phyloP scores from a whole-genome alignment of 2,329 filamentous ascomycete genomes.

The Biscogniauxia mediterranea region DNA sequence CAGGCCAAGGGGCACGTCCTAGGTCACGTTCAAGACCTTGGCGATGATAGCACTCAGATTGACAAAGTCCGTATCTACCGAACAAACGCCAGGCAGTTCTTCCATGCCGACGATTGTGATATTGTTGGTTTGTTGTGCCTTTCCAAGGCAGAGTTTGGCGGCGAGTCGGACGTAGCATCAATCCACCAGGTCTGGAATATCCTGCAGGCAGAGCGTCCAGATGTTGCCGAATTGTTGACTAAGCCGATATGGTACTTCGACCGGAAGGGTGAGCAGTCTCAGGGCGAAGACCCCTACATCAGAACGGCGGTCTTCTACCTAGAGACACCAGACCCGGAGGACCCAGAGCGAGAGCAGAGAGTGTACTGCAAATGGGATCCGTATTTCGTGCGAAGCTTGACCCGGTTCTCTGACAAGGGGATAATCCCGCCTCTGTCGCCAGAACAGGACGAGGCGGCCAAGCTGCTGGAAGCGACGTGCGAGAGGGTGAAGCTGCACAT shows the following conservation, averaged over 20 bases:
- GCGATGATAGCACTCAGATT: conserved; percentile 76
- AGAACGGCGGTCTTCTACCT: conserved; percentile 72
- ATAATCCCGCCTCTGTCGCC: conserved; percentile 69
- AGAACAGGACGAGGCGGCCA: conserved; percentile 65
- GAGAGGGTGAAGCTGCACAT: conserved; percentile 74
- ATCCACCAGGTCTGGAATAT: conserved; percentile 81
- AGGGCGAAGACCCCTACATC: conserved; percentile 74
- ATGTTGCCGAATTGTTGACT: conserved; percentile 73
- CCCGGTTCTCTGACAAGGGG: conserved; percentile 70
- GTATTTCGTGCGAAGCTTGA: conserved; percentile 77
- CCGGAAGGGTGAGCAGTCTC: conserved; percentile 78
- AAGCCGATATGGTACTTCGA: conserved; percentile 89
- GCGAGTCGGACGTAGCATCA: conserved; percentile 79
- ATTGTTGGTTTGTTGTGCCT: conserved; percentile 83
- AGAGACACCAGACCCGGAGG: conserved; percentile 50
- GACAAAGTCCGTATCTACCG: conserved; percentile 88
- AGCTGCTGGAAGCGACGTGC: conserved; percentile 74
- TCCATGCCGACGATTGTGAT: conserved; percentile 81
- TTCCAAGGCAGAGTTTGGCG: conserved; percentile 73
- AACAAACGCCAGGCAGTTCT: conserved; percentile 81
- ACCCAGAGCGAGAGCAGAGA: conserved; percentile 54
- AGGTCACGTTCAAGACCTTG: conserved; percentile 85
- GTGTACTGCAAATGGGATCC: conserved; percentile 89
- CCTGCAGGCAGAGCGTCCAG: conserved; percentile 70
- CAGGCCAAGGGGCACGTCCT: conserved; percentile 66